Conservation (phyloP, 1,139 yeast species). For the Diutina siamensis region DNA sequence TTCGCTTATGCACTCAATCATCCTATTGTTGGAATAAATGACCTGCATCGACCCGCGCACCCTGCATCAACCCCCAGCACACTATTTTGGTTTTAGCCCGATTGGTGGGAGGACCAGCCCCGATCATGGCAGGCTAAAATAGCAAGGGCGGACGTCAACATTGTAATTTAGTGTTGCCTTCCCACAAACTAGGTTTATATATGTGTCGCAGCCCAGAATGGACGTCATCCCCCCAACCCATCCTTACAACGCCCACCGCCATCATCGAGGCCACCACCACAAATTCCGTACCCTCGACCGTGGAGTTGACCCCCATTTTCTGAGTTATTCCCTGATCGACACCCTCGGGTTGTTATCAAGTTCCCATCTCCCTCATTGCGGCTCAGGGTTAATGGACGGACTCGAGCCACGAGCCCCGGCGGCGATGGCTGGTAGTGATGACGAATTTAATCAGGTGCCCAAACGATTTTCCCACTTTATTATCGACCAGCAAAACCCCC, state of each 20-base stretch:
- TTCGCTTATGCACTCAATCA: too few species aligned
- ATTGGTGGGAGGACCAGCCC: not conserved
- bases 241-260: not conserved
- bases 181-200: not conserved
- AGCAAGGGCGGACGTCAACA: not conserved
- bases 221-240: not conserved
- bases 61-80: too few species aligned
- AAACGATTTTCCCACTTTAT: slow-evolving; percentile 32
- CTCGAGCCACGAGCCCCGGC: not conserved
- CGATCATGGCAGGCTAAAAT: not conserved
- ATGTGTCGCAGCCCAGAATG: slow-evolving; percentile 5
- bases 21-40: too few species aligned
- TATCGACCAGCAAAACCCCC: slow-evolving; percentile 19
- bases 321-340: not conserved
- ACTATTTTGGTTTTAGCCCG: not conserved
- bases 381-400: not conserved
- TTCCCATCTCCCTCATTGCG: not conserved
- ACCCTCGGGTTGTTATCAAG: not conserved
- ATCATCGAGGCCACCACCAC: not conserved
- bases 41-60: too few species aligned
- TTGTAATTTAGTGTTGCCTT: not conserved
- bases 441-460: slow-evolving; percentile 24
- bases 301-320: not conserved
- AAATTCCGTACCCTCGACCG: not conserved
- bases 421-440: not conserved